Conservation (phyloP, 2,329 filamentous ascomycete species). For the Trichothecium roseum region DNA sequence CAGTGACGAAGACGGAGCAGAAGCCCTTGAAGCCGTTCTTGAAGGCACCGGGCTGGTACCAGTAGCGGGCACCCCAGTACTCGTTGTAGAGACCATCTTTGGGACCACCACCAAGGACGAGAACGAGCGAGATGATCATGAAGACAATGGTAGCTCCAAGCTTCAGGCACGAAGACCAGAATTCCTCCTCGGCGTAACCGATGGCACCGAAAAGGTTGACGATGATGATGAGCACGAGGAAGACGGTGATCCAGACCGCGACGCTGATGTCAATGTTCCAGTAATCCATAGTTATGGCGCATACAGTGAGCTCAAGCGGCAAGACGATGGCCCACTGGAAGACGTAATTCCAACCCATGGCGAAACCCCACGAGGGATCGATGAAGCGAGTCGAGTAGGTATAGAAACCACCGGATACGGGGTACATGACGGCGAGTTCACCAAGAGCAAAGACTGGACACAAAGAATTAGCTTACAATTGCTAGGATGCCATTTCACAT, state of each 20-base stretch:
- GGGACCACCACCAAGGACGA: conserved; percentile 44
- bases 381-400: conserved; percentile 49
- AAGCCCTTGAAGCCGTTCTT: conserved; percentile 60
- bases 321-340: conserved; percentile 37
- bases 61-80: conserved; percentile 28
- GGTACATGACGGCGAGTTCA: conserved; percentile 47
- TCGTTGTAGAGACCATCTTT: conserved; percentile 25
- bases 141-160: conserved; percentile 44
- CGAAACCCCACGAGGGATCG: conserved; percentile 46
- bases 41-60: conserved; percentile 39
- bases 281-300: conserved; percentile 37
- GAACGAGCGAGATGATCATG: conserved; percentile 45
- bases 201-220: conserved; percentile 42
- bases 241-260: conserved; percentile 40
- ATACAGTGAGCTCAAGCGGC: conserved; percentile 37
- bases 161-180: conserved; percentile 40
- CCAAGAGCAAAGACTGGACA: conserved; percentile 41
- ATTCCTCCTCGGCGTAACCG: conserved; percentile 42
- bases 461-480: not conserved
- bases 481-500: not conserved
- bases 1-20: conserved; percentile 56
- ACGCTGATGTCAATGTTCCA: conserved; percentile 34
- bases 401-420: conserved; percentile 49
- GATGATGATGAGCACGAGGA: conserved; percentile 32
- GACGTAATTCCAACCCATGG: conserved; percentile 40